Evolutionary conservation across 208 protist genomes (phyloP).

Genomic region (Balamuthia mandrillaris): DNA sequence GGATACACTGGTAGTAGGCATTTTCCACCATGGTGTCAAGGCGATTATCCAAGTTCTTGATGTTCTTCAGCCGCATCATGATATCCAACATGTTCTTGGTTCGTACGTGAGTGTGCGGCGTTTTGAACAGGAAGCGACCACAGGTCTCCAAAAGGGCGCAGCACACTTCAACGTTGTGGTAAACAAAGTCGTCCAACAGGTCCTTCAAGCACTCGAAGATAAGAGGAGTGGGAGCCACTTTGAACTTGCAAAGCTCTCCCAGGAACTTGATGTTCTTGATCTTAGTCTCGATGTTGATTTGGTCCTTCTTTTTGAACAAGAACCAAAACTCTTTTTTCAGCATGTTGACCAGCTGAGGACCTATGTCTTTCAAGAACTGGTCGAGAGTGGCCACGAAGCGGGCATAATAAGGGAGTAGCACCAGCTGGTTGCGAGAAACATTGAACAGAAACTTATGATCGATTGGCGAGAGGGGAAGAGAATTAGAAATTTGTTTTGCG

Average conservation of each 20-base stretch:
- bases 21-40: conserved; percentile 53
- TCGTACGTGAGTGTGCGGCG: conserved; percentile 49
- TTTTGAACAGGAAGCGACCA: conserved; percentile 67
- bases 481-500: not conserved
- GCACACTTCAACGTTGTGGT: conserved; percentile 74
- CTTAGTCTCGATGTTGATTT: conserved; percentile 65
- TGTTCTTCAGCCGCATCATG: conserved; percentile 63
- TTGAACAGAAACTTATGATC: conserved; percentile 45
- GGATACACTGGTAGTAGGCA: conserved; percentile 62
- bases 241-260: conserved; percentile 69
- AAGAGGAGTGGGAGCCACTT: conserved; percentile 21
- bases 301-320: conserved; percentile 53
- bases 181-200: conserved; percentile 70
- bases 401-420: conserved; percentile 61
- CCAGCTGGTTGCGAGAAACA: conserved; percentile 50
- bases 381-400: conserved; percentile 56
- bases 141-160: conserved; percentile 67
- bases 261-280: conserved; percentile 65
- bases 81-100: conserved; percentile 63
- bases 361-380: conserved; percentile 45
- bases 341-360: conserved; percentile 35
- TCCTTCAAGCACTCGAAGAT: conserved; percentile 59
- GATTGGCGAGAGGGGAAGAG: not conserved
- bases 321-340: conserved; percentile 68
- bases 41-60: conserved; percentile 54